These are phyloP conservation scores for Carex parvula DNA, from an alignment of 176 grass and related monocot species.

Conservation along the genomic window DNA sequence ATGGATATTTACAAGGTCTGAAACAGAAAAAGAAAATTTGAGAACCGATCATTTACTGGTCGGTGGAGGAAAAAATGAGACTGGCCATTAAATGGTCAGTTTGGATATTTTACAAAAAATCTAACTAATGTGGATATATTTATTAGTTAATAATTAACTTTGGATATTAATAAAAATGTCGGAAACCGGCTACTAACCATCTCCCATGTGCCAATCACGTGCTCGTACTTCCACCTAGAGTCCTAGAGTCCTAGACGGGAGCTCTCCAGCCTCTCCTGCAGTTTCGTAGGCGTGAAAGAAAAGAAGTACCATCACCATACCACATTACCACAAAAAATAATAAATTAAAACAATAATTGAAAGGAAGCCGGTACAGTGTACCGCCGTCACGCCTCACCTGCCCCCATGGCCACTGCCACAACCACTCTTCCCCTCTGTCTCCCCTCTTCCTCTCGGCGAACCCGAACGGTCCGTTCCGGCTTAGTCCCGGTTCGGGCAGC, in stretches of 20 bases:
- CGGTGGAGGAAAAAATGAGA: too few relatives aligned
- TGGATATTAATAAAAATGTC: too few relatives aligned
- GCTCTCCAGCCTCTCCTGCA: not conserved
- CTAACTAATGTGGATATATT: too few relatives aligned
- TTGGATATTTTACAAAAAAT: too few relatives aligned
- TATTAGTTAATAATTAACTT: too few relatives aligned
- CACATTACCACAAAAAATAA: not conserved
- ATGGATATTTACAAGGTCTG: too few relatives aligned
- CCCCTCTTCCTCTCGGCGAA: conserved; percentile 11
- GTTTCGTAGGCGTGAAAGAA: not conserved
- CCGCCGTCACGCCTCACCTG: not conserved
- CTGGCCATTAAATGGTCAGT: rapidly evolving
- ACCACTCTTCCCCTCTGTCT: conserved; percentile 20
- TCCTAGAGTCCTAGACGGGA: not conserved
- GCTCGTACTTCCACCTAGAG: not conserved
- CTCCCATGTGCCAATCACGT: conserved; percentile 2
- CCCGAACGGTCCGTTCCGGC: not conserved
- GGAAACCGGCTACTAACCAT: not conserved
- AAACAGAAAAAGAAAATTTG: too few relatives aligned
- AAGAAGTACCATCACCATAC: not conserved
- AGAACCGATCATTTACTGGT: too few relatives aligned
- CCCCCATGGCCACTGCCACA: conserved; percentile 33
- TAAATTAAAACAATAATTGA: not conserved
- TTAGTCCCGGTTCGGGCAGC: conserved; percentile 39
- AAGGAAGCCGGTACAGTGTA: not conserved